Evolutionary conservation across 768 basidiomycete species (phyloP), one percentile per base, ranked within the genome.

Genomic region (Glaciozyma antarctica): DNA sequence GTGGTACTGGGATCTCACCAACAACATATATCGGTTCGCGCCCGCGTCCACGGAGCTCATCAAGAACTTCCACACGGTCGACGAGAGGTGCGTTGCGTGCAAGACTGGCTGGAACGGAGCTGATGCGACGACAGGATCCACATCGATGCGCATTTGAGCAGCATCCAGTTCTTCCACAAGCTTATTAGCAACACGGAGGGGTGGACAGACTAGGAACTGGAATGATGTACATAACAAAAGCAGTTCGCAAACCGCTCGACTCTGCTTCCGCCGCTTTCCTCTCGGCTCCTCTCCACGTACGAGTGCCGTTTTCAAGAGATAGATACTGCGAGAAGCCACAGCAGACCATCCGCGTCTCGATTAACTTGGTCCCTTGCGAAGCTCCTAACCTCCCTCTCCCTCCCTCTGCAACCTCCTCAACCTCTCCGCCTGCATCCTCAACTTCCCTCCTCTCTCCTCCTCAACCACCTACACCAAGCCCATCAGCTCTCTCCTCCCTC

Each of bases 21-120:
- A 38, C 2, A 74, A 76, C 64, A 72, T 79, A 54, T 79, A 77
- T 62, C 70, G 78, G 45, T 78, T 77, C 68, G 73, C 75, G 1
- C 78, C 78, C 0, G 61, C 49, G 15, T 28, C 34, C 1, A n/a
- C 62, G 34, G 51, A 53, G 22, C 45, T 45, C 2, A 52, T 67
- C 30, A 51, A 51, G 43, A 55, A 76, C 63, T 72, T 74, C 32
- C 78, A 79, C 66, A 79, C 78, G 5, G 76, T 78, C n/a, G 73
- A 79, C 65, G 78, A 77, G 65, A 32, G 58, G 58, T 58, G 24
- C 51, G 61, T 58, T 4, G 13, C 44, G 30, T 13, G 1, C 21
- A 3, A 53, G 1, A 17, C 38, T 30, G 13, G 6, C 17, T 4
- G 53, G 22, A 15, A 1, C 22, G 53, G 24, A 26, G 28, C 52